Base-by-base conservation (phyloP, 2,329 filamentous ascomycete species). In the Biscogniauxia mediterranea region DNA sequence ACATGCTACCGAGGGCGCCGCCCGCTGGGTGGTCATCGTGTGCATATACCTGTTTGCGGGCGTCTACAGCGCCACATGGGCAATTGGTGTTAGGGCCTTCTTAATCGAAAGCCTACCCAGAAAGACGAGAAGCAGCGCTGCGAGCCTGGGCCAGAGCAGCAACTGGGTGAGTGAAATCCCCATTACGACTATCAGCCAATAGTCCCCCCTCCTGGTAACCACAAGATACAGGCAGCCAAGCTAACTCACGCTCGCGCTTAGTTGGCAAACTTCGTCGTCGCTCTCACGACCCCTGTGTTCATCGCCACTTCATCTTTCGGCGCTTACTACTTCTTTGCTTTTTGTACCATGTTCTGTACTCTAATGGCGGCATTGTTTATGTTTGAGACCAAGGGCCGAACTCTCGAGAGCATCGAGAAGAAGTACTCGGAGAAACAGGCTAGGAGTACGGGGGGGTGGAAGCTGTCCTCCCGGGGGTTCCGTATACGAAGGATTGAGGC, bases 91-190 rank as follows among this genome's bases (percentile, higher is more conserved):
- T 54, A 79, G 81, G 51, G 81, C 85, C 0, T 86, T 83, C 63
- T 73, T 80, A 0, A 78, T 81, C 0, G 85, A 87, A 67, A 85
- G 84, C 32, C 80, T 85, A 65, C 83, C 85, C 0, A 76, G 80
- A n/a, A 74, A 76, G 19, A 86, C 83, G 0, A 76, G 85, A 2
- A 84, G 81, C 1, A 81, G 81, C 11, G 83, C 83, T 1, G 82
- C 81, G 0, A 81, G 80, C 54, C 68, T 86, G 23, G 83, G 81
- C 1, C 80, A 85, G 58, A 80, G 82, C 2, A 77, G 78, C 9
- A 84, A 84, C 54, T 86, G 83, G 77, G 76, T 79, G 53, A 61
- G 73, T 68, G 3, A 51, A 28, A 52, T 54, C 5, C n/a, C 26
- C 7, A 55, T 32, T 25, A 9, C 25, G 13, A 28, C 1, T 19